Evolutionary conservation across 1,139 yeast genomes (phyloP).

Genomic region (Oligophagozyma castellii): DNA sequence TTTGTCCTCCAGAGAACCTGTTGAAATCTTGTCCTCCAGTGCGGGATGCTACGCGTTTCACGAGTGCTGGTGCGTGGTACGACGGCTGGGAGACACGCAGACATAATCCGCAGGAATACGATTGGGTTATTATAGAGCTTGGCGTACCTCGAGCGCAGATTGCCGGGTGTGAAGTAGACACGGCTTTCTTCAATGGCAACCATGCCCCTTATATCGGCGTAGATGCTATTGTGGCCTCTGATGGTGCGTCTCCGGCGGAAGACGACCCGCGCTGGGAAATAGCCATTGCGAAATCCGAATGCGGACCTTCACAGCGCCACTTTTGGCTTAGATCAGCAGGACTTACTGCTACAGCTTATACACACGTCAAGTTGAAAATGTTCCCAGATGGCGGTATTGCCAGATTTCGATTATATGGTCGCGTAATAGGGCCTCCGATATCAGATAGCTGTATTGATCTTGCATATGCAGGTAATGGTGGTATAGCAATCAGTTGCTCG

Average conservation of each 20-base stretch:
- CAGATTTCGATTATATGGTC: conserved; percentile 77
- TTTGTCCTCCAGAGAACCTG: conserved; percentile 84
- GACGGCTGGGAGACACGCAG: conserved; percentile 98
- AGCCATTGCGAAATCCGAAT: conserved; percentile 54
- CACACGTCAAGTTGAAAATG: conserved; percentile 77
- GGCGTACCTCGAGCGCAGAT: conserved; percentile 77
- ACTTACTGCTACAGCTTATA: conserved; percentile 47
- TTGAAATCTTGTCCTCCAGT: conserved; percentile 70
- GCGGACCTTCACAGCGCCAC: conserved; percentile 82
- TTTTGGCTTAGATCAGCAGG: conserved; percentile 49
- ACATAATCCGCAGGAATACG: conserved; percentile 72
- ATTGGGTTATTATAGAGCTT: conserved; percentile 69
- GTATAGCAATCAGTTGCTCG: conserved; percentile 66
- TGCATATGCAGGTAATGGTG: conserved; percentile 79
- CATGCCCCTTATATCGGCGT: conserved; percentile 86
- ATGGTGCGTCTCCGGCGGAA: conserved; percentile 13
- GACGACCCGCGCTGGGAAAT: conserved; percentile 48
- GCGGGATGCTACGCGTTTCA: conserved; percentile 65
- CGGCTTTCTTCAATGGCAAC: conserved; percentile 87
- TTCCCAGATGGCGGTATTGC: conserved; percentile 98
- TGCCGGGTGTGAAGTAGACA: conserved; percentile 78
- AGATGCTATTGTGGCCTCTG: conserved; percentile 43
- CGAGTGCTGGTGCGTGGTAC: conserved; percentile 88
- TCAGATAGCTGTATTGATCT: conserved; percentile 35
- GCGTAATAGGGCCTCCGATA: conserved; percentile 45